Percentiles rank a stretch among this genome's conserved stretches.
These are phyloP conservation scores for Starmerella sp. DNA, from an alignment of 805 yeast species.

Conservation along the genomic window DNA sequence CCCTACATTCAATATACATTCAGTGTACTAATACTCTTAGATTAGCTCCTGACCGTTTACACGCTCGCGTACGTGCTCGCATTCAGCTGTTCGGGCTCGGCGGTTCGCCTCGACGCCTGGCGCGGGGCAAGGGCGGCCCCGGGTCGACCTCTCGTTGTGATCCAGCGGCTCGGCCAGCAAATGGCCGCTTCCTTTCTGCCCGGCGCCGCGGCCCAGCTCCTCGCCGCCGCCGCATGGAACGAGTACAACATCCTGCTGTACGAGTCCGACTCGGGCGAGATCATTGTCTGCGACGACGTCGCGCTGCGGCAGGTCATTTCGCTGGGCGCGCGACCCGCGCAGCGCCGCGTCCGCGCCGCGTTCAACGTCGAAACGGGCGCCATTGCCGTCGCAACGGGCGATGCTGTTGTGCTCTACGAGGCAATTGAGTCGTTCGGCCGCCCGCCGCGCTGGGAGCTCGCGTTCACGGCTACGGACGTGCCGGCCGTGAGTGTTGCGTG, in stretches of 20 bases:
- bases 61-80: too few relatives aligned
- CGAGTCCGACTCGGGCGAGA: conserved; percentile 80
- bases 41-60: too few relatives aligned
- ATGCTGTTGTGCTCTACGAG: conserved; percentile 20
- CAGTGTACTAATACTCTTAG: too few relatives aligned
- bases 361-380: conserved; percentile 50
- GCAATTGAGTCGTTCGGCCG: conserved; percentile 21
- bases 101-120: too few relatives aligned
- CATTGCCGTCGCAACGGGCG: conserved; percentile 25
- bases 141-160: too few relatives aligned
- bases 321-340: conserved; percentile 42
- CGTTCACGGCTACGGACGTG: background rate
- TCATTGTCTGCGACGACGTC: conserved; percentile 44
- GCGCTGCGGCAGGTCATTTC: conserved; percentile 51
- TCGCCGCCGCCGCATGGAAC: conserved; percentile 56
- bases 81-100: too few relatives aligned
- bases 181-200: conserved; percentile 43
- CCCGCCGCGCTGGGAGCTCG: conserved; percentile 13
- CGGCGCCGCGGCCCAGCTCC: conserved; percentile 37
- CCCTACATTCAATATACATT: too few relatives aligned
- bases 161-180: background rate
- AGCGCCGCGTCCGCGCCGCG: conserved; percentile 57
- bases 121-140: background rate
- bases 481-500: conserved; percentile 41
- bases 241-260: conserved; percentile 51